Base-by-base conservation (phyloP, 768 basidiomycete species). In the Boletus rex-veris region DNA sequence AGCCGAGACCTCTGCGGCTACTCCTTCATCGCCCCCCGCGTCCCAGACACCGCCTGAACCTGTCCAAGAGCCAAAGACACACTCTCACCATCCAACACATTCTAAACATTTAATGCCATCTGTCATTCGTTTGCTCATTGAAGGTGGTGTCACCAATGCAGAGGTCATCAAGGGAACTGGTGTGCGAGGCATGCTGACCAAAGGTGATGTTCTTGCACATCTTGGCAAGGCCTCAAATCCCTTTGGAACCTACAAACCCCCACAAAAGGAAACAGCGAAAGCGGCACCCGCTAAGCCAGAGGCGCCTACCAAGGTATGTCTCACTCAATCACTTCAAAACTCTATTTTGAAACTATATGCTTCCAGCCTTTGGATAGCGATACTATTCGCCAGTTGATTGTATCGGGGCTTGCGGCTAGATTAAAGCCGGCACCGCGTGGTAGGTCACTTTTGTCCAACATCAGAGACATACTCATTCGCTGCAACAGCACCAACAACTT, bases 151-250 rank as follows among this genome's bases (percentile, higher is more conserved):
- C 58, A 62, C 74, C 6, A 78, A 86, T 57, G 73, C 81, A 21
- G 80, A 82, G 48, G 75, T 77, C 51, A 89, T 99, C 67, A 87
- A 86, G 58, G 94, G 90, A 7, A 96, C 93, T 3, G 96, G 96
- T 45, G 77, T 90, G 48, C 80, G 90, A 36, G 96, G 97, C 14
- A 95, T 94, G 88, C 70, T 98, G 55, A 98, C 95, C 45, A 98
- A 98, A 71, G 97, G 97, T 11, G 96, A 99, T 66, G 86, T 98
- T 2, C 79, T 99, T 28, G 75, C 91, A 3, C 85, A 83, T 71
- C 77, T 97, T 6, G 96, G 96, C 18, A 85, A 86, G 70, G 89
- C 93, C 18, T 85, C 85, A 11, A 77, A 79, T 35, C 90, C 92
- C 1, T 75, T 79, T 18, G 92, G 92, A 36, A 88, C 89, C 3